Percentiles rank a stretch among this genome's conserved stretches.
These are phyloP conservation scores for Collybia sp. DNA, from an alignment of 768 basidiomycete species.

Conservation along the genomic window DNA sequence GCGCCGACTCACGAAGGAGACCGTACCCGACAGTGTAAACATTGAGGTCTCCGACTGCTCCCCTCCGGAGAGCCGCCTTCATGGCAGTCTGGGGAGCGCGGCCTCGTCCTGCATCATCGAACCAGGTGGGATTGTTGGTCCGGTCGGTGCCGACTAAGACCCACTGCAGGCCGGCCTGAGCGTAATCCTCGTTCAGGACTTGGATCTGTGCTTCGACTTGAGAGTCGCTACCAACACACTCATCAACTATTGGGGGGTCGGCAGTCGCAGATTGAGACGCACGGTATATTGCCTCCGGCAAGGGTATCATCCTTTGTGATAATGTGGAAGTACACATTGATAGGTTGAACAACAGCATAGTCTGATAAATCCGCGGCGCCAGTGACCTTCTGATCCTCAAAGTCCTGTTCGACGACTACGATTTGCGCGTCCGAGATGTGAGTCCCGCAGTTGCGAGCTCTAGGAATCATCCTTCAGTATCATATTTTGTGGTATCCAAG, in stretches of 20 bases:
- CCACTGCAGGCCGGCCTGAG: slow-evolving; percentile 29
- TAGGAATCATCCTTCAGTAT: neutral
- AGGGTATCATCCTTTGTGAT: slow-evolving; percentile 22
- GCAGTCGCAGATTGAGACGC: too few relatives aligned
- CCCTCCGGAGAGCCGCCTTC: slow-evolving; percentile 40
- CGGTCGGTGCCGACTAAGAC: too few relatives aligned
- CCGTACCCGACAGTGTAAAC: slow-evolving; percentile 45
- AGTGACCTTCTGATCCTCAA: slow-evolving; percentile 11
- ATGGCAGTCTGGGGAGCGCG: slow-evolving; percentile 35
- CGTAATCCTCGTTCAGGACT: slow-evolving; percentile 38
- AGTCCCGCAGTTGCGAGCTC: slow-evolving; percentile 10
- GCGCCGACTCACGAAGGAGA: neutral
- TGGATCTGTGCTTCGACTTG: slow-evolving; percentile 31
- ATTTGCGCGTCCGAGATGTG: slow-evolving; percentile 6
- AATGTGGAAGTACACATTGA: slow-evolving; percentile 25
- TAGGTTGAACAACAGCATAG: slow-evolving; percentile 6
- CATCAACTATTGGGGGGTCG: slow-evolving; percentile 4
- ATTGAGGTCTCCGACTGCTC: slow-evolving; percentile 37
- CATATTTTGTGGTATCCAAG: neutral
- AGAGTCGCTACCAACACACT: slow-evolving; percentile 19
- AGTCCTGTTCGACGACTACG: slow-evolving; percentile 12
- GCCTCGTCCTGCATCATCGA: slow-evolving; percentile 34
- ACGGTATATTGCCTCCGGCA: slow-evolving; percentile 36
- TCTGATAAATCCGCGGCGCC: neutral
- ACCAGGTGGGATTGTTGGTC: slow-evolving; percentile 47